phyloP scores from a whole-genome alignment of 2,329 filamentous ascomycete genomes.

The Trichoderma oligosporum region DNA sequence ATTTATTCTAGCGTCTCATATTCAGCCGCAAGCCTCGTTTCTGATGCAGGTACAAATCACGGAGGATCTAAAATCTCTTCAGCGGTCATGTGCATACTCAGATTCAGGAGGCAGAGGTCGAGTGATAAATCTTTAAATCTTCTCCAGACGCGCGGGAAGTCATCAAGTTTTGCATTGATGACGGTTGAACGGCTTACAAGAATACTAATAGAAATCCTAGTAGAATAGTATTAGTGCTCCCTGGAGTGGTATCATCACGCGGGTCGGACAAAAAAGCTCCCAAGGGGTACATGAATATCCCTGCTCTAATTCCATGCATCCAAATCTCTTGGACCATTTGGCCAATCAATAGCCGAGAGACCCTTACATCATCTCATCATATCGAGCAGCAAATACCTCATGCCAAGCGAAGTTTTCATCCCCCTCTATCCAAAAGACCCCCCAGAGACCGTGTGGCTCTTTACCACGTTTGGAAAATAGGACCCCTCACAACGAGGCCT shows the following conservation, averaged over 20 bases:
- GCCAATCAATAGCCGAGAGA: conserved; percentile 11
- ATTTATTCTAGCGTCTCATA: neutral
- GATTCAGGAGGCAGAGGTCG: conserved; percentile 4
- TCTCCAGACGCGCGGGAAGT: neutral
- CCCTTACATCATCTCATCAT: conserved; percentile 11
- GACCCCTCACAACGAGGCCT: conserved; percentile 3
- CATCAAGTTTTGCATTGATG: neutral
- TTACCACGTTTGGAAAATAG: conserved; percentile 16
- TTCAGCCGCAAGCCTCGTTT: conserved; percentile 16
- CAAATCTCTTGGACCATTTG: neutral
- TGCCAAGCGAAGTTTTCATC: conserved; percentile 14
- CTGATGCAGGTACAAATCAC: neutral
- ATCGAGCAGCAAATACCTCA: conserved; percentile 7
- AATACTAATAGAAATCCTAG: conserved; percentile 3
- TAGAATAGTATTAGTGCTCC: neutral
- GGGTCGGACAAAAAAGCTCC: conserved; percentile 9
- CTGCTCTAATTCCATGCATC: conserved; percentile 16
- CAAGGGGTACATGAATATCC: conserved; percentile 11
- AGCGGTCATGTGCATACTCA: neutral
- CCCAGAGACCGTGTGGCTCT: conserved; percentile 4
- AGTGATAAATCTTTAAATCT: neutral
- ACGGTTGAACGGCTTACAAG: neutral
- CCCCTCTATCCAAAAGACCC: conserved; percentile 12
- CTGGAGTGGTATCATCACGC: conserved; percentile 5
- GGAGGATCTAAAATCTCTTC: neutral